phyloP scores from a whole-genome alignment of 768 basidiomycete species.

The Rhizopogon rudus region DNA sequence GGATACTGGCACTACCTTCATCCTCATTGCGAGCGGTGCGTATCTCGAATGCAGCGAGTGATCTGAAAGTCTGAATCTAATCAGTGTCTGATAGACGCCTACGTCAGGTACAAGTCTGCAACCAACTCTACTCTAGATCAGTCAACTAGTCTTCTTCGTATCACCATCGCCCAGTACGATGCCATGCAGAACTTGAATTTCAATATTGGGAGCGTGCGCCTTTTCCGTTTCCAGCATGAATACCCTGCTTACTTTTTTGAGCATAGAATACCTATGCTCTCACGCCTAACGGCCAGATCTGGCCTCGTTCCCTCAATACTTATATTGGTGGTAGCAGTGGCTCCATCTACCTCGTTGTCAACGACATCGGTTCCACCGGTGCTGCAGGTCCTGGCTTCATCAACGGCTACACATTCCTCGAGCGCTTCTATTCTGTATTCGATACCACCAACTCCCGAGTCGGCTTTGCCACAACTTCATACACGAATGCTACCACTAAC shows the following conservation, averaged over 20 bases:
- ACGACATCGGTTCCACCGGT: constrained; percentile 31
- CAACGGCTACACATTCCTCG: constrained; percentile 48
- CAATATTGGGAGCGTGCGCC: constrained; percentile 1
- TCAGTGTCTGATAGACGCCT: constrained; percentile 17
- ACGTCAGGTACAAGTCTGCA: constrained; percentile 13
- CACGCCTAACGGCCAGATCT: constrained; percentile 40
- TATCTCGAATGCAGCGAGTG: neutral
- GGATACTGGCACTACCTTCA: constrained; percentile 55
- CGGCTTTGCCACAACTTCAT: constrained; percentile 23
- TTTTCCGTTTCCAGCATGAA: neutral
- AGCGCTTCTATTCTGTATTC: constrained; percentile 64
- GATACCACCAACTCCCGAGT: constrained; percentile 50
- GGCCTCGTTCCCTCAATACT: constrained; percentile 39
- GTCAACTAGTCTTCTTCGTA: constrained; percentile 9
- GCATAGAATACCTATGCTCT: constrained; percentile 29
- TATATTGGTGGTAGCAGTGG: constrained; percentile 33
- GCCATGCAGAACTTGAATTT: constrained; percentile 6
- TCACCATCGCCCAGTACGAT: constrained; percentile 3
- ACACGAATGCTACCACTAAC: constrained; percentile 27
- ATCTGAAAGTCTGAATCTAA: neutral
- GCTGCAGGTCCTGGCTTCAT: constrained; percentile 52
- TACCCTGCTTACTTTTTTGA: neutral
- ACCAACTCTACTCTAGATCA: constrained; percentile 9
- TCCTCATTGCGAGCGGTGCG: constrained; percentile 40
- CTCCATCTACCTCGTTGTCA: constrained; percentile 35